Percentiles rank a stretch among this genome's conserved stretches.
These are phyloP conservation scores for Taiozyma sp. DNA, from an alignment of 1,139 yeast species.

Conservation along the genomic window DNA sequence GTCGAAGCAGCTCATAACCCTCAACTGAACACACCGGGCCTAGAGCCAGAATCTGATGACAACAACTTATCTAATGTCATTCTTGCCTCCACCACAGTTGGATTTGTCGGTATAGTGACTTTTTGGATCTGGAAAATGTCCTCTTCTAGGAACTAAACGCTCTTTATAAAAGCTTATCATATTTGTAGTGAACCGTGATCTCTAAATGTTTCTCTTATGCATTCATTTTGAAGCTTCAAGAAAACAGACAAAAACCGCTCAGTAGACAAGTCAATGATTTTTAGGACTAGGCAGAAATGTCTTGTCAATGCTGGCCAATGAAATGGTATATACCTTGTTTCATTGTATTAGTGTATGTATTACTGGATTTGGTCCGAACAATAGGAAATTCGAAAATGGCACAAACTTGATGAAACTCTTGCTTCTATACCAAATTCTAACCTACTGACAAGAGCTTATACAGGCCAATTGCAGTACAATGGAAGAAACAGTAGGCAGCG, in stretches of 20 bases:
- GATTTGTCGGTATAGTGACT: conserved; percentile 55
- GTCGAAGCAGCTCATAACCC: conserved; percentile 89
- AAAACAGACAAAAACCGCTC: too few species aligned
- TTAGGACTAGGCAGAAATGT: too few species aligned
- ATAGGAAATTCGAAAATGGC: neutral
- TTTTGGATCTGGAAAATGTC: conserved; percentile 57
- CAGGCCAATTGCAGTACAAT: neutral
- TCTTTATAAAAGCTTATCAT: too few species aligned
- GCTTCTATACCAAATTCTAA: neutral
- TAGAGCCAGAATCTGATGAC: conserved; percentile 63
- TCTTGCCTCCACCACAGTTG: conserved; percentile 63
- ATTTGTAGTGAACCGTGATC: too few species aligned
- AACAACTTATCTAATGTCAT: conserved; percentile 40
- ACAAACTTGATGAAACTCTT: neutral
- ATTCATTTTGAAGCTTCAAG: too few species aligned
- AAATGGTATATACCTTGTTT: too few species aligned
- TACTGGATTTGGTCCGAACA: neutral
- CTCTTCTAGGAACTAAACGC: neutral
- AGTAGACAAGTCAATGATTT: too few species aligned
- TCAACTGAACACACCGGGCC: conserved; percentile 71
- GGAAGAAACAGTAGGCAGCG: neutral
- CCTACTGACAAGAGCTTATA: neutral
- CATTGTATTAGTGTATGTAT: neutral
- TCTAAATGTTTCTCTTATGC: too few species aligned
- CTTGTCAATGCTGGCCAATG: too few species aligned